Percentiles rank a stretch among this genome's conserved stretches.
phyloP scores from a whole-genome alignment of 495 filamentous ascomycete species.

The Trichodelitschia bisporula region DNA sequence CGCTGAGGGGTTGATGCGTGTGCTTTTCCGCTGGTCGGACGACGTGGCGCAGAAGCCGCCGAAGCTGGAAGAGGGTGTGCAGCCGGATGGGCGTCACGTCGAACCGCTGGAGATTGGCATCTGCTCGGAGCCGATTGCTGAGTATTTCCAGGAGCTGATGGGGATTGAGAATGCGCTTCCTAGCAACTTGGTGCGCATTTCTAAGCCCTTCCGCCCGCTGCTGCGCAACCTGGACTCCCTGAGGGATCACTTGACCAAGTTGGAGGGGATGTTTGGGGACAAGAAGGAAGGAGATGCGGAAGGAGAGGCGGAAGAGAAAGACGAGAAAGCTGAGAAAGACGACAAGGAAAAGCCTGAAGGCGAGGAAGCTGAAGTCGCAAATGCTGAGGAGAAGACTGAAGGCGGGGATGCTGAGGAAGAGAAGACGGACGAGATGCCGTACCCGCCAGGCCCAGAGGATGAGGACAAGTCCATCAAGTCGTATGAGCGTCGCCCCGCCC shows the following conservation, averaged over 20 bases:
- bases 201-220: background rate
- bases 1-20: no score
- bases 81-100: background rate
- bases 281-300: no score
- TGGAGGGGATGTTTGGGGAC: background rate
- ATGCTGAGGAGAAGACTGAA: background rate
- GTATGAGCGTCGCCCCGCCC: background rate
- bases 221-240: background rate
- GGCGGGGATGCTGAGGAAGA: background rate
- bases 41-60: no score
- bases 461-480: no score
- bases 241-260: background rate
- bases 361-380: background rate
- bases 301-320: no score
- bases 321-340: no score
- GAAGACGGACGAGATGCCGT: background rate
- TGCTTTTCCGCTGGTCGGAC: no score
- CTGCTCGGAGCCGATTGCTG: background rate
- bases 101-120: background rate
- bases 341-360: background rate
- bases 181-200: background rate
- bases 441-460: no score
- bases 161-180: background rate
- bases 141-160: background rate
- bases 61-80: background rate